Evolutionary conservation across 2,329 filamentous ascomycete genomes (phyloP).

Genomic region (Stachybotrys chartarum): DNA sequence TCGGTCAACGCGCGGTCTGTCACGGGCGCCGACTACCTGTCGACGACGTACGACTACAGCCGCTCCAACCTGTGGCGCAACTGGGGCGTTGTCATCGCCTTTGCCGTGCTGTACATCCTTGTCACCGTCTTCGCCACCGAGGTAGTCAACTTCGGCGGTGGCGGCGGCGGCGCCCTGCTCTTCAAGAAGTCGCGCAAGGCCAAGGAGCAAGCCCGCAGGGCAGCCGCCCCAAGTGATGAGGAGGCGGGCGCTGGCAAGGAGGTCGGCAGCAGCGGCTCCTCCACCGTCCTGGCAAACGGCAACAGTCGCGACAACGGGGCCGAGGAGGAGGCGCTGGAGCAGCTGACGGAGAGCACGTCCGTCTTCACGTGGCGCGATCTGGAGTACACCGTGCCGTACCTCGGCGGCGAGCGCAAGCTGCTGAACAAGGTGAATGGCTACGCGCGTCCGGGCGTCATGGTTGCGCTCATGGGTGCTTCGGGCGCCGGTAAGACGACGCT

Average conservation of each 20-base stretch:
- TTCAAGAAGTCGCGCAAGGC: constrained; percentile 63
- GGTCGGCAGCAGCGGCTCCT: not conserved
- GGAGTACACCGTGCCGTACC: constrained; percentile 60
- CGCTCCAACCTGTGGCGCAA: constrained; percentile 59
- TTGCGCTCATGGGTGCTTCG: constrained; percentile 74
- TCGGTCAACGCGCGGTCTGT: constrained; percentile 36
- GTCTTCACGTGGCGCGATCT: constrained; percentile 66
- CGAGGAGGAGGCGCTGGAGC: constrained; percentile 29
- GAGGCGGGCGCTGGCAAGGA: constrained; percentile 10
- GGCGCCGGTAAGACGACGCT: constrained; percentile 81
- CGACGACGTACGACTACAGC: constrained; percentile 44
- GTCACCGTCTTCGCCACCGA: constrained; percentile 64
- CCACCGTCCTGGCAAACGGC: constrained; percentile 7
- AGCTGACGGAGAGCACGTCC: constrained; percentile 49
- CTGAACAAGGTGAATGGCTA: constrained; percentile 59
- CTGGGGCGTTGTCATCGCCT: constrained; percentile 67
- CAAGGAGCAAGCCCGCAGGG: constrained; percentile 38
- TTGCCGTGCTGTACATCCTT: constrained; percentile 63
- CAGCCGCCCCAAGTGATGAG: constrained; percentile 17
- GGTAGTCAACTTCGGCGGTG: constrained; percentile 51
- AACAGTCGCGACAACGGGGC: not conserved
- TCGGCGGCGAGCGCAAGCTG: constrained; percentile 21
- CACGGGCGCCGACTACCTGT: constrained; percentile 46
- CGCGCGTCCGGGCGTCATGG: constrained; percentile 72
- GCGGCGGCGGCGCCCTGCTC: constrained; percentile 60